Evolutionary conservation across 352 stramenopile genomes (phyloP).

Genomic region (Phytophthora chlamydospora): DNA sequence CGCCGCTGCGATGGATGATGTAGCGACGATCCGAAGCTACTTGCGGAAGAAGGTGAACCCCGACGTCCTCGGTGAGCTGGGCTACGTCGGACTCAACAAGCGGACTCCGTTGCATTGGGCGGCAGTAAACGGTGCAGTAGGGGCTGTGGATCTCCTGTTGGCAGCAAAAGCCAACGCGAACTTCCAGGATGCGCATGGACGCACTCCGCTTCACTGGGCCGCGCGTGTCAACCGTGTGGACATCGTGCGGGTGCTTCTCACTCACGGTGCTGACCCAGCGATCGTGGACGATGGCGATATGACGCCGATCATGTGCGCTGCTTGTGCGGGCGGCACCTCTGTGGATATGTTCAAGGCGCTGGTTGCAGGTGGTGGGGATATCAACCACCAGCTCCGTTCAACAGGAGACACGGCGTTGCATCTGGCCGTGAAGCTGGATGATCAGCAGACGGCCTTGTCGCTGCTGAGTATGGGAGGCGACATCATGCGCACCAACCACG

Average conservation of each 20-base stretch:
- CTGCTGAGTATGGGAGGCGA: slow-evolving; percentile 75
- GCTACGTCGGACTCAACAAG: slow-evolving; percentile 84
- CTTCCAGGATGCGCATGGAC: slow-evolving; percentile 66
- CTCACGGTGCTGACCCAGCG: slow-evolving; percentile 63
- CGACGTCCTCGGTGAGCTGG: slow-evolving; percentile 77
- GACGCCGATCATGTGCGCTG: slow-evolving; percentile 78
- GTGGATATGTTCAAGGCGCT: slow-evolving; percentile 78
- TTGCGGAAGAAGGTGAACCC: slow-evolving; percentile 78
- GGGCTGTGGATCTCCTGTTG: slow-evolving; percentile 65
- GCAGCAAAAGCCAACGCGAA: slow-evolving; percentile 67
- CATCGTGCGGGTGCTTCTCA: slow-evolving; percentile 62
- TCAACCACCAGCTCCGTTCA: slow-evolving; percentile 73
- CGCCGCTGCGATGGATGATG: slow-evolving; percentile 76
- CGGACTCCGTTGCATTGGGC: slow-evolving; percentile 84
- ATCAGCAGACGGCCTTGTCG: slow-evolving; percentile 72
- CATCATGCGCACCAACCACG: slow-evolving; percentile 78
- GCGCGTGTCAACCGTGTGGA: slow-evolving; percentile 77
- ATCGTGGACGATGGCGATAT: slow-evolving; percentile 79
- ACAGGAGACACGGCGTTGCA: slow-evolving; percentile 80
- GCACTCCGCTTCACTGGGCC: slow-evolving; percentile 79
- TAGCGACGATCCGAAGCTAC: slow-evolving; percentile 57
- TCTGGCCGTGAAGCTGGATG: slow-evolving; percentile 82
- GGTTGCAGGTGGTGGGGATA: slow-evolving; percentile 64
- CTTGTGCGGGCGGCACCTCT: slow-evolving; percentile 68
- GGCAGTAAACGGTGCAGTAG: slow-evolving; percentile 67